Evolutionary conservation across 1,139 yeast genomes (phyloP), one percentile per base, ranked within the genome.

Genomic region (Yamadazyma songkhlaensis): DNA sequence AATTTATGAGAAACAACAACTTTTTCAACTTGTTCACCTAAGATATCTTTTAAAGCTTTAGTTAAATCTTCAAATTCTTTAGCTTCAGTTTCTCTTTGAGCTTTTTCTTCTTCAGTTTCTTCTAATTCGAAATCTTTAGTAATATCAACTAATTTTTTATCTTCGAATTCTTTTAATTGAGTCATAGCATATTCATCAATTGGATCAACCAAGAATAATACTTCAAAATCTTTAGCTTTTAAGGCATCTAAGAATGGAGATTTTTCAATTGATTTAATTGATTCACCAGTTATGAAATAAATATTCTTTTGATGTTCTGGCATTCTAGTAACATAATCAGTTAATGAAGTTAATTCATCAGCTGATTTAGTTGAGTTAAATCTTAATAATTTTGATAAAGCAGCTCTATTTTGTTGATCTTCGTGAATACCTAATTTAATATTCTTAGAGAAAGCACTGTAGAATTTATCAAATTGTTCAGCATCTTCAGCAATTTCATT

Each of bases 251-350:
- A 82, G 87, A 94, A 94, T 70, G 99, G 99, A 55, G 98, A 92
- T 73, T 89, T 87, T 77, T 92, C 97, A 62, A 94, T 96, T 55
- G 96, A 90, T 83, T 92, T 90, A 65, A 88, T 71, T 43, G 96
- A 82, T 78, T 94, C 98, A 83, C 98, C 99, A 65, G 98, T 92
- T 69, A 92, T 92, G 83, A 80, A 92, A 83, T 92, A 92, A 62
- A 92, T 88, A 80, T 94, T 92, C 94, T 94, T 90, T 79, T 92
- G 99, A 79, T 88, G 97, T 74, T 88, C 97, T 69, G 94, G 96
- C 99, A 92, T 92, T 77, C 98, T 88, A 55, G 97, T 92, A 51
- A 94, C 95, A 75, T 92, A 92, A 75, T 92, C 99, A 57, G 94
- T 73, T 63, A 92, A 80, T 35, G 98, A 90, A 55, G 97, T 92